These are phyloP conservation scores for Saccharomycopsis sp. DNA, from an alignment of 805 yeast species.

Conservation along the genomic window DNA sequence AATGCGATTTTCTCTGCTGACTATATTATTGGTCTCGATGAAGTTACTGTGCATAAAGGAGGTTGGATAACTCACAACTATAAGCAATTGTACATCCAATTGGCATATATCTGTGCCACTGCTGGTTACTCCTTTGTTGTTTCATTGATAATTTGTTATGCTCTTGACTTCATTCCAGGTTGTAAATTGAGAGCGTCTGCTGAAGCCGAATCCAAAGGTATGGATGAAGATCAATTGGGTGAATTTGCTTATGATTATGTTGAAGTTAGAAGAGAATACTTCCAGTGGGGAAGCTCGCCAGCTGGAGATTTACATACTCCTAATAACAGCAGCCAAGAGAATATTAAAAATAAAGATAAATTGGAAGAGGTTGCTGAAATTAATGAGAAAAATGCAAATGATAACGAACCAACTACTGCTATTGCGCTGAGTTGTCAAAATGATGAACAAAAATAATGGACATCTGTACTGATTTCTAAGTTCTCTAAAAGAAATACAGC, in stretches of 20 bases:
- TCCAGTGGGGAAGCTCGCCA: constrained; percentile 34
- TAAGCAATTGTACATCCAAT: constrained; percentile 85
- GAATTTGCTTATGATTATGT: constrained; percentile 99
- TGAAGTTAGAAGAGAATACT: constrained; percentile 89
- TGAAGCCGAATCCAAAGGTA: constrained; percentile 80
- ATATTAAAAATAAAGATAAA: no score
- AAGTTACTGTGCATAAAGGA: constrained; percentile 74
- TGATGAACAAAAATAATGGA: no score
- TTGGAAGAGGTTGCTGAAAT: no score
- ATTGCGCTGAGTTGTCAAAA: no score
- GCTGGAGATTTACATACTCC: no score
- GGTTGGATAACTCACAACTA: constrained; percentile 92
- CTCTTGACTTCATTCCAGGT: constrained; percentile 47
- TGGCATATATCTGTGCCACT: constrained; percentile 74
- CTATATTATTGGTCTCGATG: constrained; percentile 87
- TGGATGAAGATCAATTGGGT: constrained; percentile 96
- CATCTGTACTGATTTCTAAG: no score
- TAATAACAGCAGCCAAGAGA: no score
- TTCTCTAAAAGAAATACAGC: no score
- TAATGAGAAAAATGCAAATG: no score
- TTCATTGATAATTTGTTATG: constrained; percentile 64
- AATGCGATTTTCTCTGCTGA: constrained; percentile 83
- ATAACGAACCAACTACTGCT: no score
- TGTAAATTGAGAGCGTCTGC: constrained; percentile 73
- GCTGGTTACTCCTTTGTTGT: constrained; percentile 69